A percentile compares a stretch with the other conserved stretches of the same genome.
Conservation (phyloP, 2,329 filamentous ascomycete species). For the Neodidymelliopsis sp. region DNA sequence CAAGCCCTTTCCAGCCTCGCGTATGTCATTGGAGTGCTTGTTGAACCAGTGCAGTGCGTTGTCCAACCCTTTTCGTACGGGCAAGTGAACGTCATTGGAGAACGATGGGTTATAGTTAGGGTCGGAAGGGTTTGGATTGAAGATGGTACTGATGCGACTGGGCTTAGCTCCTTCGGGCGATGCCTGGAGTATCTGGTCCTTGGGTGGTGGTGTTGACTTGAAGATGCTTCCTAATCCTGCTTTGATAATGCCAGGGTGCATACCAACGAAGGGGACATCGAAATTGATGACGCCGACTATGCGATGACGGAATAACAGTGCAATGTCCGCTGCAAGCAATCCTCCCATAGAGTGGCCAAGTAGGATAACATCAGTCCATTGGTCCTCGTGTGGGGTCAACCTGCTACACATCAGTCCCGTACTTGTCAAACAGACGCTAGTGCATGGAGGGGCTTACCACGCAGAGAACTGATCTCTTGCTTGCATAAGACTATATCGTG, state of each 20-base stretch:
- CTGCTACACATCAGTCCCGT: conserved; percentile 45
- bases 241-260: conserved; percentile 87
- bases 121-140: conserved; percentile 51
- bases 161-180: conserved; percentile 28
- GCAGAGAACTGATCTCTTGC: conserved; percentile 83
- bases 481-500: conserved; percentile 73
- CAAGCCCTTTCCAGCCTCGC: conserved; percentile 74
- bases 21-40: conserved; percentile 79
- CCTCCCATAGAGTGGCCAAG: conserved; percentile 93
- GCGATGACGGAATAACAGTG: conserved; percentile 75
- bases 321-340: conserved; percentile 80
- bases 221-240: conserved; percentile 84
- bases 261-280: conserved; percentile 85
- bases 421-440: background rate
- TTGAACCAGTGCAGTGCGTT: conserved; percentile 76
- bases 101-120: conserved; percentile 80
- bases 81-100: conserved; percentile 74
- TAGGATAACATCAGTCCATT: conserved; percentile 78
- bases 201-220: conserved; percentile 51
- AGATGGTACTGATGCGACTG: conserved; percentile 47
- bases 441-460: conserved; percentile 61
- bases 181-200: conserved; percentile 30
- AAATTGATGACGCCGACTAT: conserved; percentile 83
- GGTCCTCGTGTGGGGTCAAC: conserved; percentile 78
- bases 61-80: conserved; percentile 73